Base-by-base conservation (phyloP, 2,329 filamentous ascomycete genomes). In the Penicillium sp. region DNA sequence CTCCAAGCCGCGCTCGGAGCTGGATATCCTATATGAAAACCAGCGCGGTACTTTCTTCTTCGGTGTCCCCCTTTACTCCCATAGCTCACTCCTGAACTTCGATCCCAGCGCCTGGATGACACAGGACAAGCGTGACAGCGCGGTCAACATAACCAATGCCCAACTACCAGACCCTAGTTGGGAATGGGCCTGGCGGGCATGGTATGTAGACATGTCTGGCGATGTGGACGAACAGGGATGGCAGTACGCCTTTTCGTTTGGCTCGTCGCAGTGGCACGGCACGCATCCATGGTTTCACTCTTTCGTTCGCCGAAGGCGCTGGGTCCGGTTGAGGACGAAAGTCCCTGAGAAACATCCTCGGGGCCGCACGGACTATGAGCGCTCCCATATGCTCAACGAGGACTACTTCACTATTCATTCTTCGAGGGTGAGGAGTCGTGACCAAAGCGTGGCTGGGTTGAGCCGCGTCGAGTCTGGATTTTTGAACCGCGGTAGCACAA, bases 21-120 rank as follows among this genome's bases (percentile, higher is more conserved):
- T 97, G 54, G 94, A 99, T 57, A 82, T 97, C 5, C 78, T 99
- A 0, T 97, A 95, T 71, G 94, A 99, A 70, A 99, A 99, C 66
- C 89, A 99, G 74, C 83, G 94, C 51, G 94, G 94, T 10, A 86
- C 84, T 35, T 95, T 96, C 66, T 78, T 95, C 55, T 97, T 92
- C 64, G 92, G 94, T 25, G 82, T 91, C 11, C 86, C 92, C 0
- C 80, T 95, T n/a, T 99, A 96, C 76, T 95, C 92, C 1, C 82
- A 85, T 7, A 87, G 86, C 56, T 92, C 92, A 1, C 80, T 99
- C 1, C 85, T 95, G 31, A 88, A 89, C 54, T 82, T 95, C 44
- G 94, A 99, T 66, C 90, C 92, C 0, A 74, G 88, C 7, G 79
- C 91, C 0, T 99, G 94, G 94, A 90, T 92, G 44, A 96, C 91